phyloP scores from a whole-genome alignment of 2,329 filamentous ascomycete species.

The Septoria petroselini region DNA sequence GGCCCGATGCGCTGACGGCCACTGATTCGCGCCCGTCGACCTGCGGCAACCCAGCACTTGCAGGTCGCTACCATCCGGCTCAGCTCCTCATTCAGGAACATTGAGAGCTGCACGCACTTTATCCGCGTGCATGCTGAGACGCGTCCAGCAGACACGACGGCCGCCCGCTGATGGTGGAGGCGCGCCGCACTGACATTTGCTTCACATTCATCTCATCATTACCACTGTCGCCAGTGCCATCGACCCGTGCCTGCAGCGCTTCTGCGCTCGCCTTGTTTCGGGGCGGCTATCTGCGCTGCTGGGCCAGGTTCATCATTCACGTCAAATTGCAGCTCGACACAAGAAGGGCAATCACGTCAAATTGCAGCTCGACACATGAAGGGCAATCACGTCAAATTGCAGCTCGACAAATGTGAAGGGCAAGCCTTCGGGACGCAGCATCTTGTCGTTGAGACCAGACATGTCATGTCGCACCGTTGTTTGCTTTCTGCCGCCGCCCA shows the following conservation, averaged over 20 bases:
- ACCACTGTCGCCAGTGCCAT: slow-evolving; percentile 17
- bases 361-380: slow-evolving; percentile 17
- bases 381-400: slow-evolving; percentile 22
- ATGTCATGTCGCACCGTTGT: slow-evolving; percentile 26
- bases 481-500: slow-evolving; percentile 25
- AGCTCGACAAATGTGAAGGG: slow-evolving; percentile 15
- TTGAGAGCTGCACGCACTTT: slow-evolving; percentile 18
- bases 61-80: slow-evolving; percentile 16
- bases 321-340: slow-evolving; percentile 17
- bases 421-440: slow-evolving; percentile 20
- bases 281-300: slow-evolving; percentile 10
- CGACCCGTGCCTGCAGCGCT: slow-evolving; percentile 18
- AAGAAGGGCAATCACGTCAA: slow-evolving; percentile 17
- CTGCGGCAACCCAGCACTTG: slow-evolving; percentile 12
- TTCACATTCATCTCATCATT: slow-evolving; percentile 18
- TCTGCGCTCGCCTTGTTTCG: too few relatives aligned
- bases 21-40: slow-evolving; percentile 20
- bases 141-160: slow-evolving; percentile 19
- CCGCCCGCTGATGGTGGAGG: slow-evolving; percentile 4
- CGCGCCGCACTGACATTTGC: slow-evolving; percentile 16
- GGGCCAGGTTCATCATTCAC: slow-evolving; percentile 11
- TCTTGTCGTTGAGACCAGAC: slow-evolving; percentile 18
- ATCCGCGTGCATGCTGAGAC: slow-evolving; percentile 19
- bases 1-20: slow-evolving; percentile 19
- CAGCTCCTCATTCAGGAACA: slow-evolving; percentile 9